Conservation (phyloP, 2,329 filamentous ascomycete genomes). For the Zymoseptoria passerinii region DNA sequence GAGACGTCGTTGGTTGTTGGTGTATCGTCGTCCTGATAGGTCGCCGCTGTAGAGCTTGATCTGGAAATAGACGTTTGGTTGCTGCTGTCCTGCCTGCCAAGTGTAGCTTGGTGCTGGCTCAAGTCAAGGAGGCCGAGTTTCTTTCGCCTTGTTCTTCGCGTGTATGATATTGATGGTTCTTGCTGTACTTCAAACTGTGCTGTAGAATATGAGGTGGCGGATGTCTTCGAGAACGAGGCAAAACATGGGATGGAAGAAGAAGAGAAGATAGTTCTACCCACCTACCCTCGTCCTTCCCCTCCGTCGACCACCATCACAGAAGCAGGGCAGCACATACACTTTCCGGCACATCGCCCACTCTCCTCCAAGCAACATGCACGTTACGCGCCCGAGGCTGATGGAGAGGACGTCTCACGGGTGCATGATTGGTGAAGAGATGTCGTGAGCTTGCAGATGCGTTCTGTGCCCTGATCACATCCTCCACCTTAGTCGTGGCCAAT, state of each 20-base stretch:
- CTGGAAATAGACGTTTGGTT: not conserved
- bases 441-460: not conserved
- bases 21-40: not conserved
- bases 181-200: not conserved
- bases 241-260: not conserved
- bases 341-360: not conserved
- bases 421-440: not conserved
- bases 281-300: not conserved
- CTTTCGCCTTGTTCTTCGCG: not conserved
- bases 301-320: not conserved
- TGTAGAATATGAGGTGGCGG: not conserved
- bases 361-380: not conserved
- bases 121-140: not conserved
- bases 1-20: not conserved
- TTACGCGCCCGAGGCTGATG: not conserved
- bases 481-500: not conserved
- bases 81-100: not conserved
- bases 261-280: not conserved
- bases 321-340: not conserved
- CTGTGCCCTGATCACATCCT: not conserved
- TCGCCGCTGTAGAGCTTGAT: not conserved
- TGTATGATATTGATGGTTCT: not conserved
- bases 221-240: not conserved
- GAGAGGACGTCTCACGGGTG: not conserved
- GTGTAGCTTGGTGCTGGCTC: not conserved